Evolutionary conservation across 1,284 basidiomycete genomes (phyloP), one percentile per base, ranked within the genome.

Genomic region (Sphaerobolus stellatus): DNA sequence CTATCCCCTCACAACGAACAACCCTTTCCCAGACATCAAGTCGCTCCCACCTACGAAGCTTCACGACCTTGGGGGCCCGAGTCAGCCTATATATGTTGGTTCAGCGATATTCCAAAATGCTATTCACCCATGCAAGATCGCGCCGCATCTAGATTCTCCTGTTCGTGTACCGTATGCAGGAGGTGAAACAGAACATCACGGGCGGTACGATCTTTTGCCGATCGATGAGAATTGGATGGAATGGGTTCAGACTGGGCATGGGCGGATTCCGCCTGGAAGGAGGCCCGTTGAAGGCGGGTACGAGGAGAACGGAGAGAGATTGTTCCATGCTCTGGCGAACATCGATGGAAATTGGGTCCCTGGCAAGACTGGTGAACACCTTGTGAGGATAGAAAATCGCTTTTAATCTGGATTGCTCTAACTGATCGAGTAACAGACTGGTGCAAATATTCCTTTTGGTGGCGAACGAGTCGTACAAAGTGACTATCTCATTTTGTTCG

Each of bases 61-160:
- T 74, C 30, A 49, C 34, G 53, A 54, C 29, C 61, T 62, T 66
- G 50, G 86, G 89, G 63, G 66, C 71, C 3, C 80, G 84, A 63
- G 79, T 80, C 8, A 52, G 44, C 18, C 78, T 75, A 64, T 90
- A 58, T 91, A 77, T 71, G 60, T 91, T 31, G 89, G 88, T 24
- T 88, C 85, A 11, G 88, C 86, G 16, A 70, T 90, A 45, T 75
- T 88, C 62, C 72, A 75, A 44, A 74, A 74, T 59, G 80, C 83
- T 0, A 85, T 90, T 2, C 88, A 91, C 59, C 88, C 88, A 7
- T 90, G 89, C 78, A 91, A 91, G 73, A 80, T 91, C 63, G 80
- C 71, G 4, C 80, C 83, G 13, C 66, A 74, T 60, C 75, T 88
- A n/a, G 61, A 62, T 16, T 75, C 80, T 4, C 66, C 76, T 48